These are phyloP conservation scores for Pseudocercospora fijiensis DNA, from an alignment of 2,329 filamentous ascomycete species.

Conservation along the genomic window DNA sequence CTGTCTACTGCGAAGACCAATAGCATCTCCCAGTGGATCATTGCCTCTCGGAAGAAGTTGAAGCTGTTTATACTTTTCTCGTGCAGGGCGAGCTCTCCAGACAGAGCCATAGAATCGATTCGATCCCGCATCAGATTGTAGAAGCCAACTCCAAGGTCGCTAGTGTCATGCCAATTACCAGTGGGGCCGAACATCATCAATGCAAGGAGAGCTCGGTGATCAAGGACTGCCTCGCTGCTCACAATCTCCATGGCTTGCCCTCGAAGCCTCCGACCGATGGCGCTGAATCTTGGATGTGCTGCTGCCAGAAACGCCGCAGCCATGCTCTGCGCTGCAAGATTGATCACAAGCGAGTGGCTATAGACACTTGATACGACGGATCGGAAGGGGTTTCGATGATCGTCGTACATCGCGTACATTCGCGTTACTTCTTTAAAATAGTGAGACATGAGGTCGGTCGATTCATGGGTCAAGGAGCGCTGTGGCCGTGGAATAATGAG, in stretches of 20 bases:
- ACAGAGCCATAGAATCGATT: slow-evolving; percentile 17
- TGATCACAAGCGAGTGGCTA: slow-evolving; percentile 24
- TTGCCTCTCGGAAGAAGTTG: slow-evolving; percentile 58
- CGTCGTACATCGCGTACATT: slow-evolving; percentile 26
- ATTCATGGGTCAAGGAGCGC: slow-evolving; percentile 19
- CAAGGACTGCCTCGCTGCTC: slow-evolving; percentile 22
- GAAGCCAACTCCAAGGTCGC: slow-evolving; percentile 55
- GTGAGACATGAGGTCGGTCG: slow-evolving; percentile 24
- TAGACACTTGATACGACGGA: slow-evolving; percentile 24
- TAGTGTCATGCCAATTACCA: slow-evolving; percentile 60
- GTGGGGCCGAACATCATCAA: slow-evolving; percentile 61
- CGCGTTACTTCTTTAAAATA: slow-evolving; percentile 27
- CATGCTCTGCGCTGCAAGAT: slow-evolving; percentile 27
- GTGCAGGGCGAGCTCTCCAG: slow-evolving; percentile 11
- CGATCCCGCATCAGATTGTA: slow-evolving; percentile 37
- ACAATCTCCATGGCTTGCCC: slow-evolving; percentile 27
- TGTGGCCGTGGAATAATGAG: slow-evolving; percentile 12
- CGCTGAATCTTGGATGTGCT: slow-evolving; percentile 27
- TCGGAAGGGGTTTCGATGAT: slow-evolving; percentile 24
- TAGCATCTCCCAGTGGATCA: slow-evolving; percentile 59
- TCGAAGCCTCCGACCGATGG: slow-evolving; percentile 27
- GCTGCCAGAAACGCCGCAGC: slow-evolving; percentile 32
- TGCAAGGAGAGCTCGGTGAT: slow-evolving; percentile 47
- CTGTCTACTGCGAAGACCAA: slow-evolving; percentile 42
- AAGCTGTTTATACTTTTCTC: slow-evolving; percentile 35